Conservation (phyloP, 768 basidiomycete species). For the Macrocybe gigantea region DNA sequence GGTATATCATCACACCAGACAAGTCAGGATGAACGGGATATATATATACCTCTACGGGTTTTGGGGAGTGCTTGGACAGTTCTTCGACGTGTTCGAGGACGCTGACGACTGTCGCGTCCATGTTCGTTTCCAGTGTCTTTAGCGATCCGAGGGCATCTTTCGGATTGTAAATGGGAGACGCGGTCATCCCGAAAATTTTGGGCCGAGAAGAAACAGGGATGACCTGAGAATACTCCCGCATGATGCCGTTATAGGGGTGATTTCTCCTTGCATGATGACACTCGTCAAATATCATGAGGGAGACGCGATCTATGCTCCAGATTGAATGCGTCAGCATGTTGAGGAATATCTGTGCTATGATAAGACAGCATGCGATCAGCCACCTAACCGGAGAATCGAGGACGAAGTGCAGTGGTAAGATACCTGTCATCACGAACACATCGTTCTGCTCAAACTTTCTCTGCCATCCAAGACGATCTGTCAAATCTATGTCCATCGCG, state of each 20-base stretch:
- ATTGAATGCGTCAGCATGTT: slow-evolving; percentile 78
- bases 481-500: slow-evolving; percentile 62
- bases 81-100: slow-evolving; percentile 69
- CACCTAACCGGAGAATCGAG: too few relatives aligned
- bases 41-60: slow-evolving; percentile 54
- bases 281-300: slow-evolving; percentile 76
- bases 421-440: slow-evolving; percentile 85
- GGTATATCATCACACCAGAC: slow-evolving; percentile 2
- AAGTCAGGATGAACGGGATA: background rate
- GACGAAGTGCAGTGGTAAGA: slow-evolving; percentile 3
- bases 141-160: slow-evolving; percentile 64
- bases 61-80: slow-evolving; percentile 53
- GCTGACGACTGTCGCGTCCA: slow-evolving; percentile 71
- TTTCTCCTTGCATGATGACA: slow-evolving; percentile 75
- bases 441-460: slow-evolving; percentile 57
- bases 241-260: slow-evolving; percentile 74
- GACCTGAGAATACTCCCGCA: slow-evolving; percentile 60
- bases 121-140: slow-evolving; percentile 55
- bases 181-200: slow-evolving; percentile 92
- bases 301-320: slow-evolving; percentile 64
- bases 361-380: background rate
- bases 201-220: slow-evolving; percentile 42
- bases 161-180: slow-evolving; percentile 82
- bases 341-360: slow-evolving; percentile 72
- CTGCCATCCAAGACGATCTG: slow-evolving; percentile 62